A percentile compares a stretch with the other conserved stretches of the same genome.
Evolutionary conservation across 169 alveolate species (phyloP).

Genomic region (Eimeria praecox): DNA sequence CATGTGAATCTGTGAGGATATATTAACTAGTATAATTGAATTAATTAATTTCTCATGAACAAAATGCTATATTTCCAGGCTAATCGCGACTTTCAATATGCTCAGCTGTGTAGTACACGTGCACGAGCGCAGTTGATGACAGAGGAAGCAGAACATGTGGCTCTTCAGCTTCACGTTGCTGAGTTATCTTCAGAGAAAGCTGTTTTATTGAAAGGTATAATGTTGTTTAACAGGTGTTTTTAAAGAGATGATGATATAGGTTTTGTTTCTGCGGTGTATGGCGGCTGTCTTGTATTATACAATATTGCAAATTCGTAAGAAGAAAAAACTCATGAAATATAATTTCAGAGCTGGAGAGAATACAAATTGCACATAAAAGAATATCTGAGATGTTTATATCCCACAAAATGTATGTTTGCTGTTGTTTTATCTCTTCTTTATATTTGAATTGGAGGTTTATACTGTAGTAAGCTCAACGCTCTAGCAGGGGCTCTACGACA

Average conservation of each 20-base stretch:
- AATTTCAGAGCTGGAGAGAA: not conserved
- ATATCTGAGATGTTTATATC: not conserved
- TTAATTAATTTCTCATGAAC: not conserved
- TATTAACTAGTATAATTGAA: too few relatives aligned
- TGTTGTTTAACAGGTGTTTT: not conserved
- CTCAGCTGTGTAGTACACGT: not conserved
- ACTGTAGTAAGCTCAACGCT: not conserved
- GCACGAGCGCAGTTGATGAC: slow-evolving; percentile 22
- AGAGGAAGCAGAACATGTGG: not conserved
- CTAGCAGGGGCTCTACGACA: not conserved
- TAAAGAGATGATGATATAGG: too few relatives aligned
- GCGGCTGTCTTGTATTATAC: too few relatives aligned
- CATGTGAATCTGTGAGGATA: not conserved
- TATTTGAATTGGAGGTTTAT: too few relatives aligned
- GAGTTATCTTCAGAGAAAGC: not conserved
- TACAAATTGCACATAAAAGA: not conserved
- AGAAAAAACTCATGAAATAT: not conserved
- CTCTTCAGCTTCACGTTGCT: not conserved
- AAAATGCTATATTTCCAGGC: not conserved
- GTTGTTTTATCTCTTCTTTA: not conserved
- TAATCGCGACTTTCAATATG: not conserved
- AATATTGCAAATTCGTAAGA: not conserved
- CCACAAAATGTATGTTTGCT: not conserved
- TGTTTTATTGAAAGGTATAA: not conserved
- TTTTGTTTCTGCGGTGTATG: too few relatives aligned